These are phyloP conservation scores for Podosphaera leucotricha DNA, from an alignment of 2,329 filamentous ascomycete species.

Conservation along the genomic window DNA sequence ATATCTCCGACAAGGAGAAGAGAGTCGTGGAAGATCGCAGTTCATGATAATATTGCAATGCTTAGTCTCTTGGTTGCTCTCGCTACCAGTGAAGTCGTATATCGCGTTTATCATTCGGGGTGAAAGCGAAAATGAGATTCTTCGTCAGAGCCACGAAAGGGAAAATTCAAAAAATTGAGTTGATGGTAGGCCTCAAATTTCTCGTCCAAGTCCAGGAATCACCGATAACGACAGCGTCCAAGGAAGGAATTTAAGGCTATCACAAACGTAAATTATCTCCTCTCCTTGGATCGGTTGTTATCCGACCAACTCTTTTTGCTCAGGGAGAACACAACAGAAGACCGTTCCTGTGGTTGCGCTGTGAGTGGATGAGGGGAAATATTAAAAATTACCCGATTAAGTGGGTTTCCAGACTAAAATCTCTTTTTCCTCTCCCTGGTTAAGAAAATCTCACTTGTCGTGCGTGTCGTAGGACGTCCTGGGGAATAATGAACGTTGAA, in stretches of 20 bases:
- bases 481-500: no score
- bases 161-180: background rate
- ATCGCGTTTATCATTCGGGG: background rate
- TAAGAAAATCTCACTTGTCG: no score
- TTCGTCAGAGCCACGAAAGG: background rate
- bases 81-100: background rate
- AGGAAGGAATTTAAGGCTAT: background rate
- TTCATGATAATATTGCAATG: constrained; percentile 14
- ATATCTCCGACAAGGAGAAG: constrained; percentile 16
- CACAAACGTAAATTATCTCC: background rate
- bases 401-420: no score
- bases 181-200: background rate
- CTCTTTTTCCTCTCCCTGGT: no score
- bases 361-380: no score
- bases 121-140: background rate
- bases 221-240: background rate
- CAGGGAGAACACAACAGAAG: no score
- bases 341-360: no score
- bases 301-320: background rate
- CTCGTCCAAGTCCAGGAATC: background rate
- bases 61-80: background rate
- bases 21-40: constrained; percentile 14
- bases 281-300: background rate
- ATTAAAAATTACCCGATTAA: no score
- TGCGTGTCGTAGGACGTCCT: no score